Evolutionary conservation across 805 yeast genomes (phyloP), one percentile per base, ranked within the genome.

Genomic region (Naumovozyma castellii): DNA sequence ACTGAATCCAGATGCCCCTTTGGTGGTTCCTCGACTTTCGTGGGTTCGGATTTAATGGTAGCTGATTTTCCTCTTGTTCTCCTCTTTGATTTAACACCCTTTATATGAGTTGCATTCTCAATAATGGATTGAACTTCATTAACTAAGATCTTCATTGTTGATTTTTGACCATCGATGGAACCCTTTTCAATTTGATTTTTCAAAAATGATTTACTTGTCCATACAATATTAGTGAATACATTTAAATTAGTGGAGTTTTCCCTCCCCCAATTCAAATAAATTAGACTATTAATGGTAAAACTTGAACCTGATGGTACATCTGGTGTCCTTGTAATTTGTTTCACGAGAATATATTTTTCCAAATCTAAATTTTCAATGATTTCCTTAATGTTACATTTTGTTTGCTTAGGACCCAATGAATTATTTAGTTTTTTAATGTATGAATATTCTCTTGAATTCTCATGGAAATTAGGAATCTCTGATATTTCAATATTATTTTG

Each of bases 191-290:
- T 75, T 0, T 83, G 77, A 16, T 84, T 73, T 56, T 81, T 83
- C 47, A 84, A 71, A 81, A 87, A 80, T 27, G 85, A 78, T 48
- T 76, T 77, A 5, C 83, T 84, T 1, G 77, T 66, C 94, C 94
- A 84, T 18, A 74, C 71, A 39, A 82, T 72, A 37, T 63, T 69
- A 1, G 83, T 80, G 3, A 75, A 65, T 14, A 80, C 73, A 27
- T 66, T 66, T 15, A 84, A 39, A 18, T 59, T 64, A 1, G 90
- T 79, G 2, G 60, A 37, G 53, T 79, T 78, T 9, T 66, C 67
- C 1, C 68, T 76, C 12, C 61, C 66, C 94, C 94, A 84, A n/a
- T 73, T 68, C 5, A 82, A 50, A 52, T 67, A 75, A 17, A 76
- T 67, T 30, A 71, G 68, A 1, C 88, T 78, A 34, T 70, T 66